Percentiles rank a stretch among this genome's conserved stretches.
Evolutionary conservation across 768 basidiomycete species (phyloP).

Genomic region (Lactarius akahatsu): DNA sequence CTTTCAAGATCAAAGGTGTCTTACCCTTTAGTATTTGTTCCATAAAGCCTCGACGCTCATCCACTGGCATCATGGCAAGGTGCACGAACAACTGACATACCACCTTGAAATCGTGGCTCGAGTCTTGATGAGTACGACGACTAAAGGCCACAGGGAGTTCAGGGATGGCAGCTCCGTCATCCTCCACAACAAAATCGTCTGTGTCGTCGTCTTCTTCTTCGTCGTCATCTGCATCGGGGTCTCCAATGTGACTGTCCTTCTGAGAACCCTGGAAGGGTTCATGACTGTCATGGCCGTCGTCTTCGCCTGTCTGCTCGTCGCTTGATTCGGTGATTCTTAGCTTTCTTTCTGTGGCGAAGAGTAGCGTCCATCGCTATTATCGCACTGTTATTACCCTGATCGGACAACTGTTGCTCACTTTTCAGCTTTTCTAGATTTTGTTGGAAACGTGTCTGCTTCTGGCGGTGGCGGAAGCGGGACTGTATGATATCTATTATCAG

Average conservation of each 20-base stretch:
- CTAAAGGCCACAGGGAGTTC: constrained; percentile 77
- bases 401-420: constrained; percentile 44
- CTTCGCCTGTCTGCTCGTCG: constrained; percentile 30
- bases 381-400: neutral
- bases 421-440: constrained; percentile 64
- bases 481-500: constrained; percentile 55
- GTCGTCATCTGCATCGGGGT: constrained; percentile 41
- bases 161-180: constrained; percentile 38
- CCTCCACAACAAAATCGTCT: constrained; percentile 69
- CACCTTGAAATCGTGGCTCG: constrained; percentile 80
- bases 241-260: constrained; percentile 36
- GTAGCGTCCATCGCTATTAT: neutral
- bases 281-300: constrained; percentile 32
- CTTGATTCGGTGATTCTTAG: constrained; percentile 24
- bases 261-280: constrained; percentile 31
- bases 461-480: constrained; percentile 58
- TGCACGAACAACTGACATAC: constrained; percentile 87
- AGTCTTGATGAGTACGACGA: constrained; percentile 73
- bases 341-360: constrained; percentile 14
- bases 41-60: constrained; percentile 56
- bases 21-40: constrained; percentile 51
- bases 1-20: constrained; percentile 18
- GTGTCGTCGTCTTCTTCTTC: constrained; percentile 37
- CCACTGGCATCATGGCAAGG: constrained; percentile 59
- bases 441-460: constrained; percentile 60